Conservation (phyloP, 208 protist genomes). For the Trypanosoma melophagium region DNA sequence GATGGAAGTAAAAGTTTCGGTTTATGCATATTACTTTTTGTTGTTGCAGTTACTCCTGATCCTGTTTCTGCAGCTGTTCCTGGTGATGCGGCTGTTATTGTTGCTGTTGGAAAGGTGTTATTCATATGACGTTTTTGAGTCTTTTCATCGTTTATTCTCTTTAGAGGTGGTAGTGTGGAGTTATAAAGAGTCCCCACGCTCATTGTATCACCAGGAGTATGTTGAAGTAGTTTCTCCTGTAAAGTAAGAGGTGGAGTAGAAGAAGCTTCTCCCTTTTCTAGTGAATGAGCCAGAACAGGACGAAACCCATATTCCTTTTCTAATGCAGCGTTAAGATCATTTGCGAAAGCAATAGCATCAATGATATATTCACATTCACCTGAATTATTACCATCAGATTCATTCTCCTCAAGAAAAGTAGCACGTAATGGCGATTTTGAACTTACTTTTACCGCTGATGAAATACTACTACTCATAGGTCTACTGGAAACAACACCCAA, state of each 20-base stretch:
- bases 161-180: background rate
- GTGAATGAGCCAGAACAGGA: constrained; percentile 29
- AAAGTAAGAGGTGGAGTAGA: constrained; percentile 20
- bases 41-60: no score
- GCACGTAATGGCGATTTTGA: no score
- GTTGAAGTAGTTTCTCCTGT: constrained; percentile 28
- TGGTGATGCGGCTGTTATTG: background rate
- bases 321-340: constrained; percentile 68
- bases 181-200: background rate
- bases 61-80: no score
- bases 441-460: no score
- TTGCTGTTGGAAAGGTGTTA: background rate
- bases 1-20: no score
- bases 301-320: constrained; percentile 77
- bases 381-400: background rate
- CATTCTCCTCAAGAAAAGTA: no score
- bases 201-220: constrained; percentile 39
- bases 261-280: constrained; percentile 20
- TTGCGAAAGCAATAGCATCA: constrained; percentile 72
- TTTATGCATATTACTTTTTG: no score
- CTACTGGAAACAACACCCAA: no score
- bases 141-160: background rate
- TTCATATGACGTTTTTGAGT: background rate
- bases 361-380: constrained; percentile 54
- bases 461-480: no score